Percentiles rank a stretch among this genome's conserved stretches.
Evolutionary conservation across 306 rosid genomes (phyloP).

Genomic region (Prunus mira): DNA sequence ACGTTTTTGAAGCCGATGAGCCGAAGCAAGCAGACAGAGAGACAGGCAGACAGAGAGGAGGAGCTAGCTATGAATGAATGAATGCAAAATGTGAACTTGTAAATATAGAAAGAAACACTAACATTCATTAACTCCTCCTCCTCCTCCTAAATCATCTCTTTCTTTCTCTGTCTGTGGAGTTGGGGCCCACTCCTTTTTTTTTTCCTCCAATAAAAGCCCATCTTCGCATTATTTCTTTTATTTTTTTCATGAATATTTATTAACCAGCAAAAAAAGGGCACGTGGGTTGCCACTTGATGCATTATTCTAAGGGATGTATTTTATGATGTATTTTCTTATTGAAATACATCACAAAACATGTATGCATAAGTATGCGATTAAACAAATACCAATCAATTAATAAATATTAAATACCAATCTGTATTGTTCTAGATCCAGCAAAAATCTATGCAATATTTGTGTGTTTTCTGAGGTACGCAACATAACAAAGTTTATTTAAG

Average conservation of each 20-base stretch:
- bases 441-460: neutral
- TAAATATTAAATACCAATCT: neutral
- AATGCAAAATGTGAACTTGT: conserved; percentile 11
- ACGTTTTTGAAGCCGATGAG: neutral
- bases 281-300: no score
- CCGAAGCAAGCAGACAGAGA: neutral
- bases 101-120: no score
- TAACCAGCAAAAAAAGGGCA: no score
- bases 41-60: neutral
- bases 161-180: neutral
- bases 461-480: neutral
- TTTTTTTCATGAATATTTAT: neutral
- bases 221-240: neutral
- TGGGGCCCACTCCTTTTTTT: neutral
- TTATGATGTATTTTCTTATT: no score
- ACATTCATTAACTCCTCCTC: no score
- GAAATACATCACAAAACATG: neutral
- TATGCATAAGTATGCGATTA: neutral
- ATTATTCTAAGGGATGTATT: no score
- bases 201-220: neutral
- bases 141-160: neutral
- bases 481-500: no score
- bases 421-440: neutral
- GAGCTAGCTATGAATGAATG: neutral
- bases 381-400: neutral